Evolutionary conservation across 1,284 basidiomycete species (phyloP).

Genomic region (Malassezia sp.): DNA sequence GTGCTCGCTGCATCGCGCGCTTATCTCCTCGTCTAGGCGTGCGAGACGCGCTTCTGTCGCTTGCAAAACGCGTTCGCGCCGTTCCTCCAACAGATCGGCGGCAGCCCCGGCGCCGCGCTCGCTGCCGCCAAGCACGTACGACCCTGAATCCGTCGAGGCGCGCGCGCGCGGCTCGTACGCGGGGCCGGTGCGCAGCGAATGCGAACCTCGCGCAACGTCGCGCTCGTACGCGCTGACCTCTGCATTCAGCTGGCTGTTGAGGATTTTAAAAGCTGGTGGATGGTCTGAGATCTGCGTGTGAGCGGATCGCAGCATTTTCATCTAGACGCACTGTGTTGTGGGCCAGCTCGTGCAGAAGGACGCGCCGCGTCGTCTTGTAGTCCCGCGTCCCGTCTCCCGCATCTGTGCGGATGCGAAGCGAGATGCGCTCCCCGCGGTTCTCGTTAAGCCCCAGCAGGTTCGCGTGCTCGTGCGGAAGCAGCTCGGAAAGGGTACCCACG

Average conservation of each 20-base stretch:
- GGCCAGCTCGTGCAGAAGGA: constrained; percentile 38
- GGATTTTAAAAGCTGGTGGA: constrained; percentile 36
- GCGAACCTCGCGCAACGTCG: neutral
- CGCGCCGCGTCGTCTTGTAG: constrained; percentile 34
- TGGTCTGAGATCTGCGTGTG: constrained; percentile 24
- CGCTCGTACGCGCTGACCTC: constrained; percentile 32
- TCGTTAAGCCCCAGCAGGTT: constrained; percentile 36
- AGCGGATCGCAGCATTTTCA: neutral
- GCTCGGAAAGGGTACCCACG: constrained; percentile 31
- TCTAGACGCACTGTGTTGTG: constrained; percentile 27
- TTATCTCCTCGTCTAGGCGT: constrained; percentile 7
- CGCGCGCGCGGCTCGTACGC: constrained; percentile 4
- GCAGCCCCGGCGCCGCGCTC: neutral
- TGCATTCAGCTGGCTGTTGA: constrained; percentile 36
- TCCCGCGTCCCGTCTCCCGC: constrained; percentile 32
- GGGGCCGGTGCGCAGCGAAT: neutral
- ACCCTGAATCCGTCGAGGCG: neutral
- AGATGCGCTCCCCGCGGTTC: constrained; percentile 32
- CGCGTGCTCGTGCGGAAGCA: constrained; percentile 36
- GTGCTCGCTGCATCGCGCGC: constrained; percentile 8
- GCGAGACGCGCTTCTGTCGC: constrained; percentile 12
- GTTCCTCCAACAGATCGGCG: constrained; percentile 4
- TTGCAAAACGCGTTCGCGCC: constrained; percentile 4
- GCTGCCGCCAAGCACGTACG: neutral
- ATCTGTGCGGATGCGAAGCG: constrained; percentile 35